Base-by-base conservation (phyloP, 768 basidiomycete species). In the Melanogaster broomeanus region DNA sequence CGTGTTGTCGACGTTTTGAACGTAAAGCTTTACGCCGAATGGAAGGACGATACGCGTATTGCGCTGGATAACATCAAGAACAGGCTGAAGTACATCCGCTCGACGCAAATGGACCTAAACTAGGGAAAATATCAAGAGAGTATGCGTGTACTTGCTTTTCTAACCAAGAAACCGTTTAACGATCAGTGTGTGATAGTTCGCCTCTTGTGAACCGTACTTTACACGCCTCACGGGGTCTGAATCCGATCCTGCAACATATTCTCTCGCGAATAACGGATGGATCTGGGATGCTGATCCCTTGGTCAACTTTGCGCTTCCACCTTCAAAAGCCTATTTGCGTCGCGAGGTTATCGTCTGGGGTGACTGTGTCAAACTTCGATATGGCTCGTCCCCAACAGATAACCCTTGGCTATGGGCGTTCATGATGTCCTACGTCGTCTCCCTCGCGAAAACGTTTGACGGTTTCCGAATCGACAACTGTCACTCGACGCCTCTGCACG, bases 381-480 rank as follows among this genome's bases (percentile, higher is more conserved):
- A 97, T 63, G 97, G 97, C 3, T 76, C 80, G 15, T 79, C 78
- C 7, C 88, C 88, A 2, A 73, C 79, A 1, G 86, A 87, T 56
- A 97, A 95, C 67, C 93, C 93, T 1, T 98, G 91, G 91, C 74
- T 98, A 38, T 99, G 97, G 97, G 66, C 80, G 30, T 87, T 93
- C 70, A 98, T 98, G 84, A 86, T 79, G 11, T 72, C 76, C 47
- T 98, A 99, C 60, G 90, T 94, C 50, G 79, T 77, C 43, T 77
- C 78, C 9, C 85, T 98, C 24, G 97, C 96, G 0, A 73, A 72
- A 34, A 80, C 81, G 8, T 99, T 98, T 65, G 89, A 98, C 53
- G 97, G 97, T 10, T 99, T 99, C 80, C 84, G 97, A 25, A 88
- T 99, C 61, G 97, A 99, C 72, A 99, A 99, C 65, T 97, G 93